These are phyloP conservation scores for Bullera alba DNA, from an alignment of 768 basidiomycete species.

Conservation along the genomic window DNA sequence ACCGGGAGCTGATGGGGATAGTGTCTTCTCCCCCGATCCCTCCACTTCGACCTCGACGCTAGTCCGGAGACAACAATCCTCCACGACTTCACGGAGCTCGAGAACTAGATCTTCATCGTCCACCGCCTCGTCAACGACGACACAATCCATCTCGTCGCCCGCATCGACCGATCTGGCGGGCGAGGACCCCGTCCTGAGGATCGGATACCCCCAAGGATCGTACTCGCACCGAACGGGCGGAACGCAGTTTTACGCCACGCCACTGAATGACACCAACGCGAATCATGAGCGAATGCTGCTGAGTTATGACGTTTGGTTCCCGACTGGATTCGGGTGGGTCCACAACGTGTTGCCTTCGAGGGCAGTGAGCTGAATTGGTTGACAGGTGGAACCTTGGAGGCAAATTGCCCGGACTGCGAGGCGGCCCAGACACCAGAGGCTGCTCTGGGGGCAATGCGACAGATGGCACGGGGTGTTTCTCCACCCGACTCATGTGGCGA, in stretches of 20 bases:
- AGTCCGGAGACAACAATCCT: conserved; percentile 6
- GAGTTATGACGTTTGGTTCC: conserved; percentile 70
- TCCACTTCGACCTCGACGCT: conserved; percentile 27
- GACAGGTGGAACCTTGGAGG: conserved; percentile 64
- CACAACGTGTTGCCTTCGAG: background rate
- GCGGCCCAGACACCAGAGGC: conserved; percentile 43
- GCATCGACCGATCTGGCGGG: conserved; percentile 20
- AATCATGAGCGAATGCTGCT: conserved; percentile 34
- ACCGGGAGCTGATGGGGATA: conserved; percentile 5
- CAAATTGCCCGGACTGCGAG: conserved; percentile 71
- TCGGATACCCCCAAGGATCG: conserved; percentile 35
- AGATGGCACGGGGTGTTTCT: conserved; percentile 68
- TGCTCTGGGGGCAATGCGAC: conserved; percentile 44
- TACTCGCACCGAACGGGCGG: conserved; percentile 35
- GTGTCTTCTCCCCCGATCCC: conserved; percentile 37
- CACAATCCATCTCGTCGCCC: conserved; percentile 11
- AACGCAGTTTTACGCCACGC: conserved; percentile 30
- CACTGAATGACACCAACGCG: conserved; percentile 16
- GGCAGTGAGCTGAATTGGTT: background rate
- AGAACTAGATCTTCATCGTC: too few relatives aligned
- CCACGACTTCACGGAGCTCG: background rate
- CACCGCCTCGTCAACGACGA: conserved; percentile 2
- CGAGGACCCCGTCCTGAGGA: conserved; percentile 23
- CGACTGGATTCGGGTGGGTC: conserved; percentile 55
- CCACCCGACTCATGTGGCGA: conserved; percentile 72